Evolutionary conservation across 2,329 filamentous ascomycete species (phyloP), one percentile per base, ranked within the genome.

Genomic region (Ilyonectria mors-panacis): DNA sequence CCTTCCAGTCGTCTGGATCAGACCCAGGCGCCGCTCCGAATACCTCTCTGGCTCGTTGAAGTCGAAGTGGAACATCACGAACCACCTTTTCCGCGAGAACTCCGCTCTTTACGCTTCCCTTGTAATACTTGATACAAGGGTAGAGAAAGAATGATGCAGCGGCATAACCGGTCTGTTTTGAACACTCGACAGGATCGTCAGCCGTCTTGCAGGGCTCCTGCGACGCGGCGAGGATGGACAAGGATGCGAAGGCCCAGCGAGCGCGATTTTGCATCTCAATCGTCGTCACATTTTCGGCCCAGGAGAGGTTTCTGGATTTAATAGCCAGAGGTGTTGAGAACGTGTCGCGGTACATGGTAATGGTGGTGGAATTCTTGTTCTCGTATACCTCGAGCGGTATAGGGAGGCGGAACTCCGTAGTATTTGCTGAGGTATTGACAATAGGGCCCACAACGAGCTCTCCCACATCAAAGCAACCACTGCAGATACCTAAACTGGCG

Each of bases 251-350:
- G 12, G 57, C 44, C 13, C 44, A 59, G 44, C 57, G 57, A 5
- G 28, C 57, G 7, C 44, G 45, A 19, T 51, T 59, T 6, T 12
- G 30, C 57, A 59, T 48, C 23, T 59, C 57, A 8, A 23, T 19
- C 1, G 57, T 48, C 7, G 45, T 59, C 3, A 26, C 30, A 6
- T 51, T 42, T 10, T 33, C 28, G 8, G 45, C 45, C 57, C 57
- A 59, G 76, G 55, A 21, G n/a, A 47, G 39, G 17, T 57, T 57
- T 10, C 21, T 57, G 10, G 37, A 57, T 28, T n/a, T 58, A 10
- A 19, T 58, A n/a, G 26, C 42, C n/a, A 26, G 12, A 47, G 23
- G 30, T 35, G 26, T 47, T 21, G 26, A 30, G n/a, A 19, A 35
- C 17, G 10, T 39, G 39, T 28, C 39, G 15, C 6, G 9, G 4